Percentiles rank a stretch among this genome's conserved stretches.
Conservation (phyloP, 306 rosid genomes). For the Dalbergia cochinchinensis region DNA sequence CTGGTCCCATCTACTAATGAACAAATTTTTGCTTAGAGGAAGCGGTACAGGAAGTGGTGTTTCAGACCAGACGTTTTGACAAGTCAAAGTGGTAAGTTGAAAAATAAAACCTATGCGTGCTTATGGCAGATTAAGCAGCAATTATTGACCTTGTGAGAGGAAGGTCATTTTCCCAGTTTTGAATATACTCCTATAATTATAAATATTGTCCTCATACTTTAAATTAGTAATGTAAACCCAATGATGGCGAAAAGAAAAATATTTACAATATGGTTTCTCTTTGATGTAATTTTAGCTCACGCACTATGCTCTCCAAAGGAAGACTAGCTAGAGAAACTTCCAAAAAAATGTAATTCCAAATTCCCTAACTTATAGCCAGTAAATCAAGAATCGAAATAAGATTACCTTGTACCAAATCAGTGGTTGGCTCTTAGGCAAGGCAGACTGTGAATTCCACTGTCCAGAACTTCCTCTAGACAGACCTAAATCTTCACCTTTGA, state of each 20-base stretch:
- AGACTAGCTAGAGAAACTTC: too few relatives aligned
- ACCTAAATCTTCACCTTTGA: conserved; percentile 80
- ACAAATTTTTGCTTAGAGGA: neutral
- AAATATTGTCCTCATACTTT: neutral
- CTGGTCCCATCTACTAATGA: neutral
- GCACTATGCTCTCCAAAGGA: too few relatives aligned
- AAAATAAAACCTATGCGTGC: neutral
- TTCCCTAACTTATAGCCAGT: neutral
- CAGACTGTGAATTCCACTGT: conserved; percentile 69
- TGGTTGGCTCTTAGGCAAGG: conserved; percentile 83
- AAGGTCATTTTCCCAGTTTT: neutral
- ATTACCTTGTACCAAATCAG: conserved; percentile 95
- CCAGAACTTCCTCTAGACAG: conserved; percentile 70
- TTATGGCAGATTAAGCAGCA: neutral
- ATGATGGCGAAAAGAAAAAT: neutral
- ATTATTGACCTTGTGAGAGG: neutral
- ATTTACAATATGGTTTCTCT: too few relatives aligned
- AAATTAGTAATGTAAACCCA: neutral
- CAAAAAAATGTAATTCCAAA: neutral
- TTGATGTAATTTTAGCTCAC: too few relatives aligned
- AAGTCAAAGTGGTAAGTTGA: neutral
- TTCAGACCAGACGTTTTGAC: neutral
- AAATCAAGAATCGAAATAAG: conserved; percentile 16
- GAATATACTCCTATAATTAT: neutral
- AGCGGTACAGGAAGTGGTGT: neutral